A percentile compares a stretch with the other conserved stretches of the same genome.
phyloP scores from a whole-genome alignment of 2,329 filamentous ascomycete species.

The Colletotrichum filicis region DNA sequence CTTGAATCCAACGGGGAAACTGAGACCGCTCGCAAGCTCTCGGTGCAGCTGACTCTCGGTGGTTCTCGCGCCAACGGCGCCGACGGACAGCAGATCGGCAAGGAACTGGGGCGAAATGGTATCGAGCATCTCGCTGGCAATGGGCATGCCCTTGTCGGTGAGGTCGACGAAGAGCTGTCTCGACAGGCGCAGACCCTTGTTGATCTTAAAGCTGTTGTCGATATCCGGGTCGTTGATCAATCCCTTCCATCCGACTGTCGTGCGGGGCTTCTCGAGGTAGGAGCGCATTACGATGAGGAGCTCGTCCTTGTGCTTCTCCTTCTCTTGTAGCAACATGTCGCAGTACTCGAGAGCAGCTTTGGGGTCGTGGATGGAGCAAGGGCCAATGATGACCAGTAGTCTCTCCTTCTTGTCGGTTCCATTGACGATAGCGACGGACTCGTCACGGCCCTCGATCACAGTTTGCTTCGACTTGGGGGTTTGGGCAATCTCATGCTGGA shows the following conservation, averaged over 20 bases:
- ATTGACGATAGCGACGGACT: constrained; percentile 76
- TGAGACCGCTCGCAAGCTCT: constrained; percentile 91
- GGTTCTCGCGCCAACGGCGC: constrained; percentile 94
- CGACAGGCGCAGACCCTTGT: constrained; percentile 90
- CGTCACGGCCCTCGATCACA: constrained; percentile 69
- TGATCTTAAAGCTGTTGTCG: constrained; percentile 98
- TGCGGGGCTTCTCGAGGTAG: constrained; percentile 98
- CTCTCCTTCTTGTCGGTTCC: constrained; percentile 70
- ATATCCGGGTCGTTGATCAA: constrained; percentile 99
- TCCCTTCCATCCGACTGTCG: constrained; percentile 98
- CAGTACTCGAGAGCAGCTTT: constrained; percentile 92
- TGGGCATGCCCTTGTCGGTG: constrained; percentile 91
- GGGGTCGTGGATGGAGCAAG: constrained; percentile 97
- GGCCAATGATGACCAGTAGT: constrained; percentile 83
- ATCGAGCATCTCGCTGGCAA: constrained; percentile 97
- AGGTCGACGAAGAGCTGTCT: constrained; percentile 94
- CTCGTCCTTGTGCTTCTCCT: constrained; percentile 89
- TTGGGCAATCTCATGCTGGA: constrained; percentile 89
- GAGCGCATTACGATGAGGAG: constrained; percentile 96
- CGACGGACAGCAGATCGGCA: constrained; percentile 89
- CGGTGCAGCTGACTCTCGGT: constrained; percentile 97
- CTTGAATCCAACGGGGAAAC: constrained; percentile 99
- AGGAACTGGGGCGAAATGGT: constrained; percentile 98
- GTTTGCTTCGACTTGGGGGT: constrained; percentile 67
- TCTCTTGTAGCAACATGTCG: constrained; percentile 81